Percentiles rank a stretch among this genome's conserved stretches.
Conservation (phyloP, 345 rosid species). For the Salix suchowensis region DNA sequence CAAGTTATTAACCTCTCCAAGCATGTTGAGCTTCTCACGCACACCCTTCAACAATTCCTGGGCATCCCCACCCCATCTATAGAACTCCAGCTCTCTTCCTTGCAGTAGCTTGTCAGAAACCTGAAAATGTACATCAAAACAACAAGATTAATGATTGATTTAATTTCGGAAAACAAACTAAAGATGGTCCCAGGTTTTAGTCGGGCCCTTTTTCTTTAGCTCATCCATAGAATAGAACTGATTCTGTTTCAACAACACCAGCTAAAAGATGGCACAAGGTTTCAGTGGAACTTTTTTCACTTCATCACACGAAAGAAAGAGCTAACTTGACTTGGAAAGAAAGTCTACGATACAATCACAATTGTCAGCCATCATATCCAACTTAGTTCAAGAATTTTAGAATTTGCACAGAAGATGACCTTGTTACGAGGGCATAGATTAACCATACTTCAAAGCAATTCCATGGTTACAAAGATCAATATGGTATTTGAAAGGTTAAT, state of each 20-base stretch:
- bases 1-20: constrained; percentile 60
- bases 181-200: too few relatives aligned
- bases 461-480: not conserved
- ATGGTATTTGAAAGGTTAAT: not conserved
- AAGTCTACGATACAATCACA: not conserved
- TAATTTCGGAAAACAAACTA: not conserved
- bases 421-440: not conserved
- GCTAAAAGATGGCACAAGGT: not conserved
- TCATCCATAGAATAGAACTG: not conserved
- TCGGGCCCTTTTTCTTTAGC: not conserved
- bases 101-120: constrained; percentile 63
- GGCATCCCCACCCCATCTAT: constrained; percentile 58
- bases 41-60: constrained; percentile 56
- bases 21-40: constrained; percentile 74
- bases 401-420: not conserved
- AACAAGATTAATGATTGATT: not conserved
- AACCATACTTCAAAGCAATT: not conserved
- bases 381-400: not conserved
- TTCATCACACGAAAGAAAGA: not conserved
- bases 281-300: not conserved
- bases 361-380: not conserved
- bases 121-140: constrained; percentile 29
- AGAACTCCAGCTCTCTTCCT: constrained; percentile 70
- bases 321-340: not conserved
- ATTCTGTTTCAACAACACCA: not conserved